These are phyloP conservation scores for Dryadomyces quercus-mongolicae DNA, from an alignment of 2,329 filamentous ascomycete species.

Conservation along the genomic window DNA sequence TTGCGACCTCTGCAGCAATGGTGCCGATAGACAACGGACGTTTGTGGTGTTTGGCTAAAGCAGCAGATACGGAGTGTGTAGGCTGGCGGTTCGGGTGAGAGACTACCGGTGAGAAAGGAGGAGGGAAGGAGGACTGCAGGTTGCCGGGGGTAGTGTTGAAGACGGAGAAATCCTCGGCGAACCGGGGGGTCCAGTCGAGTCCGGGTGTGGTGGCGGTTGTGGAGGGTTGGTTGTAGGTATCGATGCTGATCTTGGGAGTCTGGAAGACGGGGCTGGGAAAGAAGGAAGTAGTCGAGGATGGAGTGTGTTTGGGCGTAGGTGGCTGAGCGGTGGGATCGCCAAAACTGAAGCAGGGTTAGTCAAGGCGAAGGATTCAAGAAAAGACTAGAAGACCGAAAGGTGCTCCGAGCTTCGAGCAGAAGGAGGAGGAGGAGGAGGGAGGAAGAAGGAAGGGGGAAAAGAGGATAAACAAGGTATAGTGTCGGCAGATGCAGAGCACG, in stretches of 20 bases:
- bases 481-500: background rate
- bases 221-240: conserved; percentile 28
- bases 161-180: conserved; percentile 53
- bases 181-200: conserved; percentile 44
- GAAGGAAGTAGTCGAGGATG: conserved; percentile 31
- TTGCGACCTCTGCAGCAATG: conserved; percentile 37
- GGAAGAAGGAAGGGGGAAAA: background rate
- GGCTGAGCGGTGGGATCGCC: conserved; percentile 51
- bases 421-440: background rate
- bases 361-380: background rate
- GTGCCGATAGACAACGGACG: conserved; percentile 38
- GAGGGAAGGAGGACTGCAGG: conserved; percentile 34
- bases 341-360: conserved; percentile 38
- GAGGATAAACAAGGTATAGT: background rate
- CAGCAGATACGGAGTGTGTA: too few species aligned
- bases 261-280: conserved; percentile 45
- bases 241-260: conserved; percentile 39
- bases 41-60: conserved; percentile 18
- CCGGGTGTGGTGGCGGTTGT: conserved; percentile 7
- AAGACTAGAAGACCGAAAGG: too few species aligned
- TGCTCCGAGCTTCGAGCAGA: too few species aligned
- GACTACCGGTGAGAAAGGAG: conserved; percentile 26
- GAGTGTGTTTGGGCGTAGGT: conserved; percentile 46
- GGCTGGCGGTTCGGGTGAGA: conserved; percentile 18
- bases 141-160: conserved; percentile 53